Evolutionary conservation across 139 green algal genomes (phyloP).

Genomic region (Raphidocelis subcapitata): DNA sequence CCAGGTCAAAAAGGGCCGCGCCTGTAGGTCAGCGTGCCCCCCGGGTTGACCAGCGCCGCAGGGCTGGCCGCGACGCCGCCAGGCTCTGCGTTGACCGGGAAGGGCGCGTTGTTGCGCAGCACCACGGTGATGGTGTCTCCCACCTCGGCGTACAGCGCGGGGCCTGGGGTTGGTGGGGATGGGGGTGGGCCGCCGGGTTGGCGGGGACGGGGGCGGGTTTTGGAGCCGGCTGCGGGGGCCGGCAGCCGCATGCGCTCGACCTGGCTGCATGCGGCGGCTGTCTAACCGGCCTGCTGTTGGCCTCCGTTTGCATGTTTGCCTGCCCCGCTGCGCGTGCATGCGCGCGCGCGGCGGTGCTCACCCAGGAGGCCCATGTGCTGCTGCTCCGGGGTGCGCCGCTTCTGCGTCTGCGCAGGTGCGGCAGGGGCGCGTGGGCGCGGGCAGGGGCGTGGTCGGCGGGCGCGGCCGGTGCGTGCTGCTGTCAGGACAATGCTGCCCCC

Average conservation of each 20-base stretch:
- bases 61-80: constrained; percentile 10
- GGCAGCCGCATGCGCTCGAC: too few relatives aligned
- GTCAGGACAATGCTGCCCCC: too few relatives aligned
- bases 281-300: too few relatives aligned
- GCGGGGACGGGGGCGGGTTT: too few relatives aligned
- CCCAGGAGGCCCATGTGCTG: constrained; percentile 30
- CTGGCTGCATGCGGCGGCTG: too few relatives aligned
- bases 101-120: constrained; percentile 42
- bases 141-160: constrained; percentile 43
- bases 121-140: constrained; percentile 43
- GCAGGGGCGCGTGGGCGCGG: constrained; percentile 10
- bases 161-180: constrained; percentile 21
- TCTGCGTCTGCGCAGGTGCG: constrained; percentile 12
- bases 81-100: constrained; percentile 48
- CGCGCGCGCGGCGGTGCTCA: background rate
- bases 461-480: too few relatives aligned
- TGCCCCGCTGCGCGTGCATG: too few relatives aligned
- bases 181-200: too few relatives aligned
- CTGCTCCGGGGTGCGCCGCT: background rate
- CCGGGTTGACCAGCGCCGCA: constrained; percentile 7
- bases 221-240: too few relatives aligned
- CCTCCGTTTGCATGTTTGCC: too few relatives aligned
- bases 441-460: background rate
- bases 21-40: constrained; percentile 13
- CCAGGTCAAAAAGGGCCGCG: too few relatives aligned